Evolutionary conservation across 352 stramenopile genomes (phyloP), one percentile per base, ranked within the genome.

Genomic region (Phytophthora podocarpi): DNA sequence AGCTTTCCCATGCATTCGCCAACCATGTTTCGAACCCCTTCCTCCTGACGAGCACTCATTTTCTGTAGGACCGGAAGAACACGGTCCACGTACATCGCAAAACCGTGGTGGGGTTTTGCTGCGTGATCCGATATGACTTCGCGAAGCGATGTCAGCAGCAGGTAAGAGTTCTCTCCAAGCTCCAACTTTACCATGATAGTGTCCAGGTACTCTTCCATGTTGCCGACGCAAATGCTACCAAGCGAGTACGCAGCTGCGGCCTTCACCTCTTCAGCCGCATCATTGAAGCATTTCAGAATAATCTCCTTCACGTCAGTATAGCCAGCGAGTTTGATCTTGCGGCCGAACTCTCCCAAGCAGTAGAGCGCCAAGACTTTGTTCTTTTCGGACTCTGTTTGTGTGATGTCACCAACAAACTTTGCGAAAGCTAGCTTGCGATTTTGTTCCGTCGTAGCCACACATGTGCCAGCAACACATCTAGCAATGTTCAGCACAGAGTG

Each of bases 11-110:
- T 67, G 71, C 97, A 99, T 74, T 99, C 97, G 5, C 96, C 96
- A 18, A 99, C 96, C 90, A 99, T 98, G 48, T 98, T 98, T 31
- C 97, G 87, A 39, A 99, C 91, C 16, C 95, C 93, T 79, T 99
- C 97, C 74, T 99, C 96, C 23, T 97, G 76, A 56, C 88, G 91
- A 24, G 90, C 77, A 55, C 89, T 98, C 65, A 99, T 89, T 18
- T 85, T 89, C 46, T 97, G 82, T 13, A 99, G 76, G 48, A 98
- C 91, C n/a, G 91, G 93, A 20, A 99, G 67, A 36, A 99, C 93
- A 55, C 79, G 80, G 24, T 90, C 76, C 24, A 97, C 74, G 45
- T 95, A 93, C 24, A 83, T 66, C 9, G 80, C 77, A 27, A 92
- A 86, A 16, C 80, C 86, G 39, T 95, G 73, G 30, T 93, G 73